Evolutionary conservation across 2,329 filamentous ascomycete species (phyloP).

Genomic region (Cyphellophora europaea): DNA sequence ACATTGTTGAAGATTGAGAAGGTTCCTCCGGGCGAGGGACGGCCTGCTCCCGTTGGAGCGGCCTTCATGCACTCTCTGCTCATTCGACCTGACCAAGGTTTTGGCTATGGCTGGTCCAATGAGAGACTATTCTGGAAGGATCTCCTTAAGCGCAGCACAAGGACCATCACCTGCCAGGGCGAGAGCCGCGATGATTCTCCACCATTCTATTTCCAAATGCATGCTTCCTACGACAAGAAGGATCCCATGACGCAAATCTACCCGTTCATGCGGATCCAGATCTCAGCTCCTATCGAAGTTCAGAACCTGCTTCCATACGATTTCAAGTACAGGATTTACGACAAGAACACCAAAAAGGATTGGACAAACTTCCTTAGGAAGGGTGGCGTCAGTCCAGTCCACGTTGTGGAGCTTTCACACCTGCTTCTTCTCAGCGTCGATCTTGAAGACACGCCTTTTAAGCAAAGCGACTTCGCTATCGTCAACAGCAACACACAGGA

Average conservation of each 20-base stretch:
- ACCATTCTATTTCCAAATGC: constrained; percentile 94
- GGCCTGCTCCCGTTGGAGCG: constrained; percentile 85
- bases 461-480: constrained; percentile 90
- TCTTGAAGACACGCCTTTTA: constrained; percentile 93
- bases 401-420: constrained; percentile 93
- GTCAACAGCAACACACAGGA: constrained; percentile 84
- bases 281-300: constrained; percentile 85
- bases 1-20: constrained; percentile 96
- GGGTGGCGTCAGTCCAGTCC: constrained; percentile 91
- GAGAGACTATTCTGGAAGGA: constrained; percentile 91
- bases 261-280: constrained; percentile 85
- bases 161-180: constrained; percentile 79
- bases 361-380: constrained; percentile 98
- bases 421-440: constrained; percentile 86
- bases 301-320: constrained; percentile 94
- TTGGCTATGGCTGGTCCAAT: constrained; percentile 90
- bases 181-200: constrained; percentile 67
- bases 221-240: constrained; percentile 72
- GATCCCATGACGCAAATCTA: constrained; percentile 79
- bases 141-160: constrained; percentile 71
- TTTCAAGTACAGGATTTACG: constrained; percentile 98
- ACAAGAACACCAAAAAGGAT: constrained; percentile 96
- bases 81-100: constrained; percentile 85
- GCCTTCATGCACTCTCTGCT: constrained; percentile 83
- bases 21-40: constrained; percentile 80